A percentile compares a stretch with the other conserved stretches of the same genome.
Conservation (phyloP, 2,329 filamentous ascomycete species). For the Cladosporium sp. region DNA sequence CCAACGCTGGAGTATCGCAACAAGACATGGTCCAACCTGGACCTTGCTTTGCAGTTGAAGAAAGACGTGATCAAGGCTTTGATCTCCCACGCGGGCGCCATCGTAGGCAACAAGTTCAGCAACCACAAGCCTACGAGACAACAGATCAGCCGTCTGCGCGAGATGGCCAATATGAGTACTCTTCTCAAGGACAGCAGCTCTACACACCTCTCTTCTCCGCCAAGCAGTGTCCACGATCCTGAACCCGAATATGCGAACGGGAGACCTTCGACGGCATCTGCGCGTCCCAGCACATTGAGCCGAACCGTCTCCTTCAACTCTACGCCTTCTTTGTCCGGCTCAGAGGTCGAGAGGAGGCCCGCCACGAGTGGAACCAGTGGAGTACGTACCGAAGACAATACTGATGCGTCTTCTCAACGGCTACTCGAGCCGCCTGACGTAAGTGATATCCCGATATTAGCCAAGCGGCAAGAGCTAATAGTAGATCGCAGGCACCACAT, state of each 20-base stretch:
- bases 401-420: not conserved
- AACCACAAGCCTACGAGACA: constrained; percentile 78
- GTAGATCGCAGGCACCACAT: not conserved
- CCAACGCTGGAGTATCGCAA: constrained; percentile 94
- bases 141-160: constrained; percentile 73
- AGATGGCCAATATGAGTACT: constrained; percentile 75
- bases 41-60: constrained; percentile 87
- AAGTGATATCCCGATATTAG: not conserved
- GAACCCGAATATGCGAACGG: constrained; percentile 19
- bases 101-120: constrained; percentile 95
- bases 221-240: constrained; percentile 23
- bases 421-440: not conserved
- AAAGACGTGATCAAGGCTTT: constrained; percentile 90
- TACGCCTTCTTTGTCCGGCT: constrained; percentile 14
- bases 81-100: constrained; percentile 91
- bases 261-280: constrained; percentile 26
- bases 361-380: constrained; percentile 11
- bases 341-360: constrained; percentile 1
- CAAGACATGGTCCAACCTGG: constrained; percentile 98
- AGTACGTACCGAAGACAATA: not conserved
- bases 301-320: constrained; percentile 23
- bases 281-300: constrained; percentile 25
- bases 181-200: constrained; percentile 41
- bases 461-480: not conserved
- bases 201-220: constrained; percentile 18